Evolutionary conservation across 2,329 filamentous ascomycete genomes (phyloP), one percentile per base, ranked within the genome.

Genomic region (Coniella vitis): DNA sequence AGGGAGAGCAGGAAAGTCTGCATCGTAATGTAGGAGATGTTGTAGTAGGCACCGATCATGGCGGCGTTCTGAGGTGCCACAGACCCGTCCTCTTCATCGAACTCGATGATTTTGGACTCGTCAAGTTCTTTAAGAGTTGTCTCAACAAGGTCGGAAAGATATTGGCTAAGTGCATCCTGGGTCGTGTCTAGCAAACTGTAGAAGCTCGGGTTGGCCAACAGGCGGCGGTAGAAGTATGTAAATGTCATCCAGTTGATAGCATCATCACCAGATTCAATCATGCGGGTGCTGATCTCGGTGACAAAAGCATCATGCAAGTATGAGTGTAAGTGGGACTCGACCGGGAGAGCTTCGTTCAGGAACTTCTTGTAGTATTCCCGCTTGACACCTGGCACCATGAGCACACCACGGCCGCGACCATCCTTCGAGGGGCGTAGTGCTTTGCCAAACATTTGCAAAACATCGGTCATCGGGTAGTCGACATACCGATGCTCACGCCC

Each of bases 281-380:
- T 95, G 73, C 90, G 91, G 16, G 90, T 95, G 72, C 90, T 96
- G 60, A 97, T 90, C 67, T 98, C 93, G 0, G 91, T 90, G 38
- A 98, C 91, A 59, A 98, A 97, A 1, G 90, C 90, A 68, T 98
- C 94, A 59, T 95, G 89, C 31, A 98, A 75, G 66, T 90, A 95
- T 48, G 87, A 83, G 63, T 95, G 87, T 29, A 98, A 76, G 64
- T 95, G 90, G 56, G 89, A 95, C 70, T 98, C 93, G 20, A 98
- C 89, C 1, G 93, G 93, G 37, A 98, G 74, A 17, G 93, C 93
- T 66, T 98, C 94, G 59, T 93, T 91, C 56, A 98, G 71, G 73
- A 98, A 98, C 69, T 98, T 98, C 71, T 93, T 94, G 78, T 97
- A 98, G 69, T 95, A 98, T 55, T 96, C 90, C 34, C 93, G 84